Conservation (phyloP, 23 red algal species). For the Gracilaria vermiculophylla region DNA sequence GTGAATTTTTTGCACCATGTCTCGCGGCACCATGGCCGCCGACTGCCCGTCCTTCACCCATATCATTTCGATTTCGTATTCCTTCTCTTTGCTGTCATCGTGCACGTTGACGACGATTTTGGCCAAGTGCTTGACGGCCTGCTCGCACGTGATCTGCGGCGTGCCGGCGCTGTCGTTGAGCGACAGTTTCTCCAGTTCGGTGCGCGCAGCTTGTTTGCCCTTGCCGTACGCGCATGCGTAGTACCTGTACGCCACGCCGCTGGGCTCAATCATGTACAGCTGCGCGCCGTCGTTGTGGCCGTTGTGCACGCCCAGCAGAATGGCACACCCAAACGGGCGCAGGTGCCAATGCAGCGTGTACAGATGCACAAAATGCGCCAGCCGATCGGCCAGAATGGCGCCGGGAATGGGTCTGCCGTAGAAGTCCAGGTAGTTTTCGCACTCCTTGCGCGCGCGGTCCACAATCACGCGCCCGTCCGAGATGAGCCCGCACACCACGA, state of each 20-base stretch:
- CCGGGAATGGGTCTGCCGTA: slow-evolving; percentile 86
- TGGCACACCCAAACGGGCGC: slow-evolving; percentile 95
- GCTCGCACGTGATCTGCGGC: slow-evolving; percentile 51
- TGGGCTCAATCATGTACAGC: slow-evolving; percentile 95
- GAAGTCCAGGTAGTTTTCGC: slow-evolving; percentile 77
- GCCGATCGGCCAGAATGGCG: slow-evolving; percentile 83
- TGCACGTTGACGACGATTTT: slow-evolving; percentile 78
- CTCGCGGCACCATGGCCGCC: slow-evolving; percentile 50
- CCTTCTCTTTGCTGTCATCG: slow-evolving; percentile 96
- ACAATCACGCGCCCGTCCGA: slow-evolving; percentile 91
- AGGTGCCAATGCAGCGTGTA: slow-evolving; percentile 97
- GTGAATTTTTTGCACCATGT: slow-evolving; percentile 68
- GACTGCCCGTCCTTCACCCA: slow-evolving; percentile 61
- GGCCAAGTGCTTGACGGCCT: slow-evolving; percentile 85
- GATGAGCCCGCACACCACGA: slow-evolving; percentile 85
- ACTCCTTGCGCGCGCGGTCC: slow-evolving; percentile 80
- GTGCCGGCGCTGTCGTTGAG: slow-evolving; percentile 32
- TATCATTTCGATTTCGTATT: slow-evolving; percentile 98
- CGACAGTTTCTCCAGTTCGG: slow-evolving; percentile 89
- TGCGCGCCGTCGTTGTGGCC: slow-evolving; percentile 59
- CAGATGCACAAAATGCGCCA: slow-evolving; percentile 92
- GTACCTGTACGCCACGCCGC: slow-evolving; percentile 84
- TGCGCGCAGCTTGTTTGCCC: slow-evolving; percentile 81
- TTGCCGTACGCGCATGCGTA: slow-evolving; percentile 89
- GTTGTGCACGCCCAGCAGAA: slow-evolving; percentile 67